Evolutionary conservation across 2,329 filamentous ascomycete genomes (phyloP), one percentile per base, ranked within the genome.

Genomic region (Acephala macrosclerotiorum): DNA sequence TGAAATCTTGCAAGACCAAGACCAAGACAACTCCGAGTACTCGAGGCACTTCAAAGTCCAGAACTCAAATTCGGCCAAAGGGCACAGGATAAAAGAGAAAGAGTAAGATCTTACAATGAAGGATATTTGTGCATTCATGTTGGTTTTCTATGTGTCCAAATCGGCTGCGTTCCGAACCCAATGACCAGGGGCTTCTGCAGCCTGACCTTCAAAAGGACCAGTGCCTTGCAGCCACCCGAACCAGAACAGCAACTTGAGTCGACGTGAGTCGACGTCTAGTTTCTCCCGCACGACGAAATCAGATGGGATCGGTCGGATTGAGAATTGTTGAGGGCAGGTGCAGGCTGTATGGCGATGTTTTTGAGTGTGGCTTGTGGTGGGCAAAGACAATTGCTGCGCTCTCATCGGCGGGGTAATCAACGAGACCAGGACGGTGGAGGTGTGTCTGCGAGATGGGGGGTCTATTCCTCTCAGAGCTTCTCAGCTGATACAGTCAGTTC

Each of bases 121-220:
- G 35, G 83, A 84, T 72, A 87, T 83, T 75, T 86, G 84, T 64
- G 84, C 84, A 72, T 84, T 86, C 85, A 87, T 87, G 70, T 66
- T 80, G 74, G 51, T 25, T 58, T 62, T 69, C 64, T 69, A 58
- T 65, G 35, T 49, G 57, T 62, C 66, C 66, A 64, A 69, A 66
- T 67, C 66, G 65, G 70, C 58, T 61, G 51, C 62, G 53, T 68
- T 71, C 62, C 69, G 61, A 40, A 29, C 36, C 49, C 63, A 61
- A 53, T 29, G 63, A 66, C 67, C 38, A 69, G 73, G 74, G 64
- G 68, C 20, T 49, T 66, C 74, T 75, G 73, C 73, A 73, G 72
- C 66, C 66, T 64, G 69, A 68, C 63, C 65, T 67, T 67, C 61
- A 51, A 58, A 61, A 45, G 66, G 57, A 63, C 49, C 42, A 74